phyloP scores from a whole-genome alignment of 306 rosid genomes.

The Cicer yamashitae region DNA sequence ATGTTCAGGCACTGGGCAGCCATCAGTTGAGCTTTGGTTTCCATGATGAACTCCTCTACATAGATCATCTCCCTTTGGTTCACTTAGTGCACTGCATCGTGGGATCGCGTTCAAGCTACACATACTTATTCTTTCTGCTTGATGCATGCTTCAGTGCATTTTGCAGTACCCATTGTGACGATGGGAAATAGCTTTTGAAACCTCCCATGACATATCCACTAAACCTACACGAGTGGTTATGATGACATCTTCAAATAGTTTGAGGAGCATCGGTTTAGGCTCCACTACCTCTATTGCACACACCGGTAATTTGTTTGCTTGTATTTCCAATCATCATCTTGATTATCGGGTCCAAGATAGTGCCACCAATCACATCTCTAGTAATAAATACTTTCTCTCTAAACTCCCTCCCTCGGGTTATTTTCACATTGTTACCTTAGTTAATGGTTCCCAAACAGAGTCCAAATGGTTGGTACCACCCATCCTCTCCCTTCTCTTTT shows the following conservation, averaged over 20 bases:
- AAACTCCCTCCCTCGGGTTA: neutral
- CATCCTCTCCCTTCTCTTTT: constrained; percentile 7
- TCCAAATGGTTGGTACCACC: neutral
- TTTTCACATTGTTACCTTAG: neutral
- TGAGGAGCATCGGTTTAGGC: neutral
- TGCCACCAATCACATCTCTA: neutral
- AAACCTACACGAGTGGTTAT: neutral
- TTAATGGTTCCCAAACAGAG: neutral
- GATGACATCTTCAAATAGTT: neutral
- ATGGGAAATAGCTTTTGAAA: neutral
- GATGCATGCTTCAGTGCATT: neutral
- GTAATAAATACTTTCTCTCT: neutral
- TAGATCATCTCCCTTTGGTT: neutral
- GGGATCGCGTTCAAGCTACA: neutral
- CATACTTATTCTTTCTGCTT: neutral
- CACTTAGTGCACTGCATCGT: neutral
- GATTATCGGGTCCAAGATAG: neutral
- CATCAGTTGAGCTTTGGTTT: neutral
- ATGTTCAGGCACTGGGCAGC: neutral
- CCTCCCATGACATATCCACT: neutral
- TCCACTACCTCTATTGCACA: constrained; percentile 11
- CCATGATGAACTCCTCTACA: constrained; percentile 1
- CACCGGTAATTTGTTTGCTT: constrained; percentile 2
- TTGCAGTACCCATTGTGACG: neutral
- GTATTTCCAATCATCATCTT: constrained; percentile 1